Evolutionary conservation across 345 rosid genomes (phyloP).

Genomic region (Noccaea bulbosa): DNA sequence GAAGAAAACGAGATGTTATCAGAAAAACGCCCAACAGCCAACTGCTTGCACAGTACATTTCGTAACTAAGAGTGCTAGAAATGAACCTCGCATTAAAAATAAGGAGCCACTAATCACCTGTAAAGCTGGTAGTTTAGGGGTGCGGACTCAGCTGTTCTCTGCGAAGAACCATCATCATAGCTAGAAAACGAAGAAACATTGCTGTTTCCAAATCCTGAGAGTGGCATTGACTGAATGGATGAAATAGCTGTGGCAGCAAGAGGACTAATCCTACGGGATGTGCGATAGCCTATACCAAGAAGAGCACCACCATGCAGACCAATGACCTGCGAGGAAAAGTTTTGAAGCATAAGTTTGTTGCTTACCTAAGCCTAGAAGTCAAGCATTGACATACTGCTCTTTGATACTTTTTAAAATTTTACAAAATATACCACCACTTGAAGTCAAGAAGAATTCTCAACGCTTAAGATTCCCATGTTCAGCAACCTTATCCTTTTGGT

Average conservation of each 20-base stretch:
- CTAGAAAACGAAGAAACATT: constrained; percentile 76
- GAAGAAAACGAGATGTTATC: constrained; percentile 5
- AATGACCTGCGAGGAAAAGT: constrained; percentile 57
- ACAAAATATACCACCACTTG: constrained; percentile 16
- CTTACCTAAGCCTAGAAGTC: constrained; percentile 29
- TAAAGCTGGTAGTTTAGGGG: constrained; percentile 91
- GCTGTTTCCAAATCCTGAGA: constrained; percentile 93
- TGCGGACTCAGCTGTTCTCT: constrained; percentile 77
- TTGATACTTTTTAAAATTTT: not conserved
- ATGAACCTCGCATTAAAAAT: constrained; percentile 7
- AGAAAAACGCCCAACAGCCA: not conserved
- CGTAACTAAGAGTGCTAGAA: constrained; percentile 16
- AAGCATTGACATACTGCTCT: constrained; percentile 23
- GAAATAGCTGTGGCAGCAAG: constrained; percentile 92
- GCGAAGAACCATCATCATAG: constrained; percentile 80
- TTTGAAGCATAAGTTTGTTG: constrained; percentile 32
- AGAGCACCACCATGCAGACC: constrained; percentile 99
- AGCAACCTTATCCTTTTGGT: constrained; percentile 25
- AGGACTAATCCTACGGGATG: constrained; percentile 88
- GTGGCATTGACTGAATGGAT: constrained; percentile 94
- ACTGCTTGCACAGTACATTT: constrained; percentile 1
- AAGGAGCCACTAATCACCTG: constrained; percentile 58
- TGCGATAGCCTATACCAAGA: constrained; percentile 93
- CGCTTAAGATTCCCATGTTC: constrained; percentile 17
- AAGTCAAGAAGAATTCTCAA: constrained; percentile 3